These are phyloP conservation scores for Alternaria sp. DNA, from an alignment of 2,329 filamentous ascomycete genomes.

Conservation along the genomic window DNA sequence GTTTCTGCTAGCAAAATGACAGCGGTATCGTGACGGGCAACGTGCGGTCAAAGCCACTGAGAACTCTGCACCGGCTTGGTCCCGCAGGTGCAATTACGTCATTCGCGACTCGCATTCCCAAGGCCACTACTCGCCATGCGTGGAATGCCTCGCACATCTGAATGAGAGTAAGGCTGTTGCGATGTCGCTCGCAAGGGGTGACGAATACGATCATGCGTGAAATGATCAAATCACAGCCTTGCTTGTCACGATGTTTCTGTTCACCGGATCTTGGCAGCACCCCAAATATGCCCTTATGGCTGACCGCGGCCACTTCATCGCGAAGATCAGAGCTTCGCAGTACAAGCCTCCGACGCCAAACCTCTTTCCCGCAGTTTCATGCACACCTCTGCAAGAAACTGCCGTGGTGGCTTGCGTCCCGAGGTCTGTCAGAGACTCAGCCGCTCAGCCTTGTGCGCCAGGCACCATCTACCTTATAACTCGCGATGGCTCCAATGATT, in stretches of 20 bases:
- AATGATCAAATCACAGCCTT: not conserved
- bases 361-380: not conserved
- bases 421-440: not conserved
- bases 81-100: not conserved
- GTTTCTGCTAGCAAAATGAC: not conserved
- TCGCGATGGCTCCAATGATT: not conserved
- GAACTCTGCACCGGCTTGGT: not conserved
- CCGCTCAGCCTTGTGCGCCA: not conserved
- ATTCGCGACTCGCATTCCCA: not conserved
- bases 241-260: not conserved
- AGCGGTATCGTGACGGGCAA: constrained; percentile 9
- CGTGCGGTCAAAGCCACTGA: not conserved
- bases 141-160: not conserved
- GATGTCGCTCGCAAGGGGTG: not conserved
- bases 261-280: constrained; percentile 25
- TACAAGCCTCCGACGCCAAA: not conserved
- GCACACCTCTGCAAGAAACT: not conserved
- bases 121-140: not conserved
- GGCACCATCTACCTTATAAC: not conserved
- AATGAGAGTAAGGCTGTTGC: not conserved
- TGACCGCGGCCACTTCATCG: constrained; percentile 6
- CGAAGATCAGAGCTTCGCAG: not conserved
- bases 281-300: not conserved
- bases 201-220: not conserved
- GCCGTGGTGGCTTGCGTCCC: not conserved